Evolutionary conservation across 164 flowering plant species (phyloP).

Genomic region (Tinospora cordifolia): DNA sequence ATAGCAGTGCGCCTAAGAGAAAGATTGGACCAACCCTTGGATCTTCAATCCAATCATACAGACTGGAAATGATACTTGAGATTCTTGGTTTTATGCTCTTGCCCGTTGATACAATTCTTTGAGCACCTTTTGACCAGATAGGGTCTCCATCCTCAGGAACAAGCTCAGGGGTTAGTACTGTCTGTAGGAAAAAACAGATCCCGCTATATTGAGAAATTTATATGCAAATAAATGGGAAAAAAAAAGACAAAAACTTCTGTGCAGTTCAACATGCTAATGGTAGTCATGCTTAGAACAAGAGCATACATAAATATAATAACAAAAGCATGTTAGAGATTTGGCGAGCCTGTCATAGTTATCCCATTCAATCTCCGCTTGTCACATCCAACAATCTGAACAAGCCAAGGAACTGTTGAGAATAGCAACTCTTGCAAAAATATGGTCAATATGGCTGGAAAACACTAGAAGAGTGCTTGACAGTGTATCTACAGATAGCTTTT

Average conservation of each 20-base stretch:
- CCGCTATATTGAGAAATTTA: conserved; percentile 16
- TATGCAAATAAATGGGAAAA: background rate
- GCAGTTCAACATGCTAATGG: too few relatives aligned
- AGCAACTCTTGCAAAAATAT: too few relatives aligned
- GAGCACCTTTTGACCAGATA: conserved; percentile 44
- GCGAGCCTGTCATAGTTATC: too few relatives aligned
- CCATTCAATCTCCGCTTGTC: too few relatives aligned
- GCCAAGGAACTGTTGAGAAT: too few relatives aligned
- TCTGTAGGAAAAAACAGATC: conserved; percentile 30
- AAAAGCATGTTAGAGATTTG: too few relatives aligned
- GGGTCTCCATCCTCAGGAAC: conserved; percentile 63
- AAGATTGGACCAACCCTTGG: conserved; percentile 77
- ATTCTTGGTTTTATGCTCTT: conserved; percentile 41
- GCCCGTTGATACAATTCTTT: conserved; percentile 36
- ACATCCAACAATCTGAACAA: too few relatives aligned
- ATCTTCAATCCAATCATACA: conserved; percentile 45
- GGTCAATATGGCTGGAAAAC: too few relatives aligned
- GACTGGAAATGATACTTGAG: conserved; percentile 17
- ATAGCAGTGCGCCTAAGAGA: conserved; percentile 64
- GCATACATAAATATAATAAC: background rate
- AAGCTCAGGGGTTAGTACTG: conserved; percentile 63
- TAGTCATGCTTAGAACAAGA: background rate
- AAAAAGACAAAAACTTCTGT: background rate
- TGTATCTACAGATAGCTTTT: too few relatives aligned
- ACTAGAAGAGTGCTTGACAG: too few relatives aligned